phyloP scores from a whole-genome alignment of 2,329 filamentous ascomycete species.

The Aureobasidium uvarum region DNA sequence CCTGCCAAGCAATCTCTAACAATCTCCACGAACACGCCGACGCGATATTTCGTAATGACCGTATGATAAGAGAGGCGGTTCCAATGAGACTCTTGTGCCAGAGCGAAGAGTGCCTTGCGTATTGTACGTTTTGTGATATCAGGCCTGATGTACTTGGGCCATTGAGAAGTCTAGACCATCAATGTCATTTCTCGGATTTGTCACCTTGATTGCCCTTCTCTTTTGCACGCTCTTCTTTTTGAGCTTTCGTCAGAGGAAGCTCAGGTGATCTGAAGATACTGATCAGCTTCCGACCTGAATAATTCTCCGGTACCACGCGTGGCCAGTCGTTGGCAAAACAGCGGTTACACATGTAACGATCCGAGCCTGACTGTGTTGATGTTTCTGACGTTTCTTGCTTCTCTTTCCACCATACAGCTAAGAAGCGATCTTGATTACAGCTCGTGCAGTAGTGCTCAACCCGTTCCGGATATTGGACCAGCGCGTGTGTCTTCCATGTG shows the following conservation, averaged over 20 bases:
- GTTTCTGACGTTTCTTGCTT: background rate
- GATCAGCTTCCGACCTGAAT: background rate
- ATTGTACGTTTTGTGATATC: background rate
- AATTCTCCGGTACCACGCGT: slow-evolving; percentile 1
- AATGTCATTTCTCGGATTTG: background rate
- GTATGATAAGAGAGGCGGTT: no score
- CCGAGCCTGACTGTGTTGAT: background rate
- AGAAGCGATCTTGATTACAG: background rate
- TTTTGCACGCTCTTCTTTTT: no score
- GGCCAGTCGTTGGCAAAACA: slow-evolving; percentile 8
- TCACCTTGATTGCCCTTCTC: background rate
- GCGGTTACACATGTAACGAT: slow-evolving; percentile 4
- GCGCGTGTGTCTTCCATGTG: background rate
- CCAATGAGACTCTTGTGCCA: background rate
- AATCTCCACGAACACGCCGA: no score
- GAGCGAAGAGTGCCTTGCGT: background rate
- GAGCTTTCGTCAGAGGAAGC: background rate
- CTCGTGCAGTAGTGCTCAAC: background rate
- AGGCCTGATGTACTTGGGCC: background rate
- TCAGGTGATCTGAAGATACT: background rate
- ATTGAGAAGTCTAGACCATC: background rate
- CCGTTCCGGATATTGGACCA: background rate
- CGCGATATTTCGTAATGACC: background rate
- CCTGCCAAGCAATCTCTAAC: background rate
- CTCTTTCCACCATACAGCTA: background rate